These are phyloP conservation scores for Cladophialophora yegresii DNA, from an alignment of 2,329 filamentous ascomycete genomes.

Conservation along the genomic window DNA sequence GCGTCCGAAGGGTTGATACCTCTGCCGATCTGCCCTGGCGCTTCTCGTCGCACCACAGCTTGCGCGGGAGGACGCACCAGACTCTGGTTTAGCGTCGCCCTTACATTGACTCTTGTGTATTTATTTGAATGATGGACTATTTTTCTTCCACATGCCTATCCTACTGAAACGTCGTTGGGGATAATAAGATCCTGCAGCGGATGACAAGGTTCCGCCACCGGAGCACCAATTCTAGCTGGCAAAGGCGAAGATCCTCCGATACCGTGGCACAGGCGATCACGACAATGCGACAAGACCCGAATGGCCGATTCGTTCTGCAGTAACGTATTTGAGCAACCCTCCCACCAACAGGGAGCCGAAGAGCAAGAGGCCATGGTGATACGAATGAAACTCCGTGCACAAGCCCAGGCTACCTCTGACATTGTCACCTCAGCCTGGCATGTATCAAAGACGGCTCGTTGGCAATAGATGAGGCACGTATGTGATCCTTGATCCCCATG, in stretches of 20 bases:
- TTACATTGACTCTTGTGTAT: neutral
- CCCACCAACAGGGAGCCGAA: neutral
- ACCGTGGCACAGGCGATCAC: slow-evolving; percentile 14
- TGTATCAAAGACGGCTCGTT: slow-evolving; percentile 7
- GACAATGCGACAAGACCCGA: slow-evolving; percentile 21
- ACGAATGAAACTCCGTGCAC: neutral
- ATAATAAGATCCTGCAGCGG: slow-evolving; percentile 1
- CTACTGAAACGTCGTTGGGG: slow-evolving; percentile 1
- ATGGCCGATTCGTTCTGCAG: slow-evolving; percentile 8
- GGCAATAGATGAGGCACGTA: neutral
- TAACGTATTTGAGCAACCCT: neutral
- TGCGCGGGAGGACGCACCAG: neutral
- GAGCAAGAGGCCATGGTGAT: neutral
- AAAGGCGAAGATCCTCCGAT: slow-evolving; percentile 2
- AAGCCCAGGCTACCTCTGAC: slow-evolving; percentile 6
- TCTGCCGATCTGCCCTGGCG: neutral
- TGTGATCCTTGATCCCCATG: slow-evolving; percentile 4
- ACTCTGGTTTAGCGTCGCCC: neutral
- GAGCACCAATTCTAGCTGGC: neutral
- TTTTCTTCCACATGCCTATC: neutral
- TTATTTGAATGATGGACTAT: neutral
- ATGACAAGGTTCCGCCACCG: slow-evolving; percentile 22
- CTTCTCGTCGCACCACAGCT: slow-evolving; percentile 14
- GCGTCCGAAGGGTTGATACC: neutral
- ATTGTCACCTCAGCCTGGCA: slow-evolving; percentile 12